Evolutionary conservation across 2,329 filamentous ascomycete genomes (phyloP).

Genomic region (Taxawa tesnikishii): DNA sequence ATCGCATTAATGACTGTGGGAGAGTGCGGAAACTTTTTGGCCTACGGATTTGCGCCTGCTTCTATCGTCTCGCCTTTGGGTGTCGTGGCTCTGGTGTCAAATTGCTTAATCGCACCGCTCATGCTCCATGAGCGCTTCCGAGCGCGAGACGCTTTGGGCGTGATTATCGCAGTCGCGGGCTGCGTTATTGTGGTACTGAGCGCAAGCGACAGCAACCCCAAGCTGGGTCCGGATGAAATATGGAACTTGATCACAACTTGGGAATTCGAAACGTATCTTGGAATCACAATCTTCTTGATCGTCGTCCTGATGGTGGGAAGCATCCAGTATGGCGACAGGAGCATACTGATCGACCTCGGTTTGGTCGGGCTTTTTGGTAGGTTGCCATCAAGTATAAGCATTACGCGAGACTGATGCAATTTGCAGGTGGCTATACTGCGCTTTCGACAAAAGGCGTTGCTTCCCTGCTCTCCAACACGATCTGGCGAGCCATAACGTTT

Average conservation of each 20-base stretch:
- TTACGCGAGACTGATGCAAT: constrained; percentile 1
- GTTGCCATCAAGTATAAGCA: constrained; percentile 1
- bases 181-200: constrained; percentile 89
- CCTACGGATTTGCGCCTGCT: constrained; percentile 93
- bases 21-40: constrained; percentile 91
- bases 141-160: constrained; percentile 72
- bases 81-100: constrained; percentile 92
- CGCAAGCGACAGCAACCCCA: constrained; percentile 78
- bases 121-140: constrained; percentile 89
- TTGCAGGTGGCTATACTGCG: constrained; percentile 79
- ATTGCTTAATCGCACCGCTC: constrained; percentile 90
- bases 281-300: constrained; percentile 63
- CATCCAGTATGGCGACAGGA: constrained; percentile 68
- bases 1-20: constrained; percentile 87
- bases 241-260: constrained; percentile 77
- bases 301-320: constrained; percentile 69
- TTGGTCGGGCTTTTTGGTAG: constrained; percentile 86
- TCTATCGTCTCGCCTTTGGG: constrained; percentile 94
- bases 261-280: constrained; percentile 86
- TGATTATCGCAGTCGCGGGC: constrained; percentile 73
- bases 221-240: constrained; percentile 80
- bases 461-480: constrained; percentile 81
- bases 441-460: constrained; percentile 93
- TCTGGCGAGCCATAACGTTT: constrained; percentile 80
- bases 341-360: constrained; percentile 83